phyloP scores from a whole-genome alignment of 2,329 filamentous ascomycete genomes.

The Pseudocercospora eumusae region DNA sequence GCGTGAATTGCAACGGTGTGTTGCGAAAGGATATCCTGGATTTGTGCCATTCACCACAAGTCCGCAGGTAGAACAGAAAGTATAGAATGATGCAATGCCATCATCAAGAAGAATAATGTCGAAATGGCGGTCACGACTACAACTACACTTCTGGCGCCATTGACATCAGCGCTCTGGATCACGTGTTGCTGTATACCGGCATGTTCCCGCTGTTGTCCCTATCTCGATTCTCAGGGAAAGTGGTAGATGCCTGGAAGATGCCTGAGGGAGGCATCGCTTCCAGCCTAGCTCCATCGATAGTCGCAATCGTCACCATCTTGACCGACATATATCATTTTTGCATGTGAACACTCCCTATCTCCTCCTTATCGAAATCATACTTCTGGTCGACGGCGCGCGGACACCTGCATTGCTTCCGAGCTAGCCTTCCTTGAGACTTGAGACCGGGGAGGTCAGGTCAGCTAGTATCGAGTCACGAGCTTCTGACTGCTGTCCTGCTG shows the following conservation, averaged over 20 bases:
- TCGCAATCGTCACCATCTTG: background rate
- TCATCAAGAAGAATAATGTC: too few species aligned
- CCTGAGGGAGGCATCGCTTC: background rate
- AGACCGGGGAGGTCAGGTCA: background rate
- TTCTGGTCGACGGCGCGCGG: background rate
- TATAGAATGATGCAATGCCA: too few species aligned
- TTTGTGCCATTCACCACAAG: constrained; percentile 26
- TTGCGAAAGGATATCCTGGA: constrained; percentile 23
- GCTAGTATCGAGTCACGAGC: constrained; percentile 17
- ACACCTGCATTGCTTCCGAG: background rate
- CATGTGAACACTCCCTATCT: too few species aligned
- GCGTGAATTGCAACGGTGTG: constrained; percentile 26
- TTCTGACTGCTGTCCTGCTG: constrained; percentile 18
- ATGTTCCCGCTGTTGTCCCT: background rate
- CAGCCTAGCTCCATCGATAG: background rate
- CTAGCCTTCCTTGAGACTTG: too few species aligned
- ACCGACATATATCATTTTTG: background rate
- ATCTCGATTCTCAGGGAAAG: too few species aligned
- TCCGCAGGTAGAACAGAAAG: too few species aligned
- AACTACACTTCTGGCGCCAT: constrained; percentile 3
- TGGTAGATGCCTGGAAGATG: too few species aligned
- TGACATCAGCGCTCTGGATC: background rate
- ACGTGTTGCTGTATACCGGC: background rate
- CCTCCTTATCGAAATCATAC: too few species aligned
- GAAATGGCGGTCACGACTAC: constrained; percentile 10